Base-by-base conservation (phyloP, 2,329 filamentous ascomycete genomes). In the Aspergillus arachidicola region DNA sequence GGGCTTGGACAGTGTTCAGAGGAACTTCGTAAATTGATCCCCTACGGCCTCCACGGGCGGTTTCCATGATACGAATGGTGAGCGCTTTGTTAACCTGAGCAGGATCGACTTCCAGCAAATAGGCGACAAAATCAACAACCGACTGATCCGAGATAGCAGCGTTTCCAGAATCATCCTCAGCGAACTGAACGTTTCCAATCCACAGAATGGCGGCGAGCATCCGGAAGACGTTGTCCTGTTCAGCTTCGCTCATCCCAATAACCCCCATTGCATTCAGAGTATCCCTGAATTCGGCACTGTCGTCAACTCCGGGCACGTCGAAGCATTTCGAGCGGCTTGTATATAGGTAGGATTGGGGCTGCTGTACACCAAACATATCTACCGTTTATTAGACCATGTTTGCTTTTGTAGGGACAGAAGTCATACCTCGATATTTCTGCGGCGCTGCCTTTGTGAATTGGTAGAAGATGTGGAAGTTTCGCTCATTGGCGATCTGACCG, bases 391-490 rank as follows among this genome's bases (percentile, higher is more conserved):
- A 66, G 69, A 48, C 19, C 28, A 43, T 38, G 62, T 72, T 30
- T 50, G 32, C 21, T 34, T 0, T 14, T 28, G 28, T 32, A 57
- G 36, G 60, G 45, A 54, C 19, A 36, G 55, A 58, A n/a, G 4
- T 5, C 74, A 64, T 78, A 85, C 83, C 83, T 76, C 93, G 86
- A 79, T 98, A 96, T 63, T 90, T 87, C 69, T 90, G 85, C n/a
- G 93, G 91, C 11, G 94, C 94, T 4, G 92, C 93, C 81, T 98
- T 99, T 54, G 95, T 92, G 79, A 98, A 97, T 79, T 99, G 95
- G 81, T 99, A 99, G 79, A 99, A 99, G 73, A 99, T 98, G 81
- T 99, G 95, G 79, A 99, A 99, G 81, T 97, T 98, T 71, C 95
- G 89, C 85, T 99, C 95, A 77, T 97, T 96, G 63, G 83, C 85